These are phyloP conservation scores for Sistotremastrum suecicum DNA, from an alignment of 768 basidiomycete genomes.

Conservation along the genomic window DNA sequence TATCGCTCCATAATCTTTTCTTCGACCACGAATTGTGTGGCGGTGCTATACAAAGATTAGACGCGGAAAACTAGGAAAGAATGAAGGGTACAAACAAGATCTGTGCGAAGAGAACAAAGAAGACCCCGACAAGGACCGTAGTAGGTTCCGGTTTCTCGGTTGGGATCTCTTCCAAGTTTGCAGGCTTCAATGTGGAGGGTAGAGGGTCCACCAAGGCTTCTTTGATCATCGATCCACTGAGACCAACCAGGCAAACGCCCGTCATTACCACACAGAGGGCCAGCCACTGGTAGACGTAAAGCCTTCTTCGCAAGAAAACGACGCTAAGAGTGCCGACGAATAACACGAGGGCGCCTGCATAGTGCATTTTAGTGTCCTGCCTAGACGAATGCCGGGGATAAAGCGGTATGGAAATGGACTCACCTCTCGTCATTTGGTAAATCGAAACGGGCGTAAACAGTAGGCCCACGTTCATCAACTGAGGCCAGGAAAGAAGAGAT, in stretches of 20 bases:
- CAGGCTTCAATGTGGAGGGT: constrained; percentile 13
- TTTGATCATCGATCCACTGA: constrained; percentile 79
- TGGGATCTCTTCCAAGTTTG: constrained; percentile 24
- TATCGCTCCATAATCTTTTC: constrained; percentile 91
- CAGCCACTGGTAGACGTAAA: constrained; percentile 90
- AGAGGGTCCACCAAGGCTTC: constrained; percentile 24
- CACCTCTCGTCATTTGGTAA: constrained; percentile 79
- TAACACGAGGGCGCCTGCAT: constrained; percentile 68
- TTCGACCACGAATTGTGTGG: constrained; percentile 88
- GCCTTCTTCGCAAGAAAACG: constrained; percentile 71
- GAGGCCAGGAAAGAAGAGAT: constrained; percentile 7
- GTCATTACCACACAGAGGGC: constrained; percentile 80
- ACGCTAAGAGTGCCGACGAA: constrained; percentile 90
- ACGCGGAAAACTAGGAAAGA: constrained; percentile 4
- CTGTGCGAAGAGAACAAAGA: constrained; percentile 89
- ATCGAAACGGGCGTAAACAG: constrained; percentile 95
- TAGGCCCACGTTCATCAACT: constrained; percentile 90
- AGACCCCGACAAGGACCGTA: constrained; percentile 70
- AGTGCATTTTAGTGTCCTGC: constrained; percentile 9
- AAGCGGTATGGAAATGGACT: no score
- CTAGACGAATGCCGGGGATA: no score
- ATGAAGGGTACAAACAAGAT: constrained; percentile 51
- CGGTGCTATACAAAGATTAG: constrained; percentile 41
- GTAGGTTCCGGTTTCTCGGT: constrained; percentile 48
- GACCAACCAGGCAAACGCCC: constrained; percentile 76